A percentile compares a stretch with the other conserved stretches of the same genome.
phyloP scores from a whole-genome alignment of 805 yeast species.

The Candida sphagnicola region DNA sequence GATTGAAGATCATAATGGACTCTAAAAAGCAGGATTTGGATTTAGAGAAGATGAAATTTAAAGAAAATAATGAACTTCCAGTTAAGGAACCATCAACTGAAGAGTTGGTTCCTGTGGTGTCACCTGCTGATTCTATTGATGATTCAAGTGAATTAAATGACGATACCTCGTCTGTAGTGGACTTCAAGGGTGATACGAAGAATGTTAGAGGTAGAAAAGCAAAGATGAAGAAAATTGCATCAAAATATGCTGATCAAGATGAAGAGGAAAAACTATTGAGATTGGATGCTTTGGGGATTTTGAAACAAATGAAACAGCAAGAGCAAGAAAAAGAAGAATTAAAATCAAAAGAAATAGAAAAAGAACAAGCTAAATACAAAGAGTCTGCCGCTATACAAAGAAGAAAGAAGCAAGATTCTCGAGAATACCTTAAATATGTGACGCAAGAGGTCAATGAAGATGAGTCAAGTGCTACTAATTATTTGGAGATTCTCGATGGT shows the following conservation, averaged over 20 bases:
- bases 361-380: slow-evolving; percentile 22
- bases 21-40: slow-evolving; percentile 34
- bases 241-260: slow-evolving; percentile 87
- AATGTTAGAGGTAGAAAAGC: slow-evolving; percentile 78
- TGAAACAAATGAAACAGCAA: slow-evolving; percentile 49
- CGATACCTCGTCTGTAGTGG: neutral
- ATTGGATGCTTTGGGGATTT: slow-evolving; percentile 80
- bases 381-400: slow-evolving; percentile 35
- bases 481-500: slow-evolving; percentile 42
- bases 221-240: slow-evolving; percentile 74
- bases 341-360: slow-evolving; percentile 11
- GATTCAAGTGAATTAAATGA: slow-evolving; percentile 1
- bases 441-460: slow-evolving; percentile 30
- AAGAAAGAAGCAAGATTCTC: slow-evolving; percentile 42
- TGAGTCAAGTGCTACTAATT: slow-evolving; percentile 26
- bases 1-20: slow-evolving; percentile 30
- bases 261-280: slow-evolving; percentile 76
- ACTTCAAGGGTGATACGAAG: slow-evolving; percentile 1
- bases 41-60: slow-evolving; percentile 16
- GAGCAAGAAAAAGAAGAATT: slow-evolving; percentile 16
- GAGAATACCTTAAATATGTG: slow-evolving; percentile 43
- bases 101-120: no score
- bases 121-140: neutral
- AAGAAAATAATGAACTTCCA: slow-evolving; percentile 2
- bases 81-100: no score